phyloP scores from a whole-genome alignment of 2,329 filamentous ascomycete genomes.

The Fusarium incarnatum region DNA sequence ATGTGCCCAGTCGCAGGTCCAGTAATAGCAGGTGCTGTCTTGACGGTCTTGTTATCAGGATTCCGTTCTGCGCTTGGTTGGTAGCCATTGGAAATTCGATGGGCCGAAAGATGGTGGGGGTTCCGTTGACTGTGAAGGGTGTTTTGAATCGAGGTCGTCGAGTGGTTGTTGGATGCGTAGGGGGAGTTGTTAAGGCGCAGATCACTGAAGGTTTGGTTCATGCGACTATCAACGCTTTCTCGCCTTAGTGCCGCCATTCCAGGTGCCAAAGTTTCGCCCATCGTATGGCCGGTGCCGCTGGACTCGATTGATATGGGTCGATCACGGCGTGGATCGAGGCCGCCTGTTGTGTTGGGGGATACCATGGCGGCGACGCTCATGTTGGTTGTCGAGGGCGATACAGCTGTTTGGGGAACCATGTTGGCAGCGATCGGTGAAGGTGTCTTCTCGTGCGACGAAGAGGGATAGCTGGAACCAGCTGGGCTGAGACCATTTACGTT shows the following conservation, averaged over 20 bases:
- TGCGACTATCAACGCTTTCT: constrained; percentile 83
- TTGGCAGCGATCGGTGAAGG: constrained; percentile 69
- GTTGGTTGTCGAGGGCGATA: constrained; percentile 67
- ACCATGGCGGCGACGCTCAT: constrained; percentile 77
- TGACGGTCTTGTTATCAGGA: constrained; percentile 66
- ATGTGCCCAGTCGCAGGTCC: constrained; percentile 74
- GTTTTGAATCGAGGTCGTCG: constrained; percentile 79
- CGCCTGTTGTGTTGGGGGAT: constrained; percentile 66
- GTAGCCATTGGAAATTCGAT: constrained; percentile 74
- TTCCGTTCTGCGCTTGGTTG: constrained; percentile 70
- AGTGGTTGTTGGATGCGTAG: constrained; percentile 81
- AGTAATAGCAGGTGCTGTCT: constrained; percentile 81
- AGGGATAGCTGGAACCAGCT: constrained; percentile 61
- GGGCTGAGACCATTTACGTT: constrained; percentile 55
- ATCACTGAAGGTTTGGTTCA: constrained; percentile 77
- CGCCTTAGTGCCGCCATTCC: constrained; percentile 66
- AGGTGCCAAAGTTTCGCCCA: constrained; percentile 53
- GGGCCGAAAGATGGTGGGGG: constrained; percentile 65
- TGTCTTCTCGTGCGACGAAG: constrained; percentile 67
- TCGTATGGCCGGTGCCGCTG: constrained; percentile 45
- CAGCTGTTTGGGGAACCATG: constrained; percentile 63
- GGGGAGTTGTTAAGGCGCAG: constrained; percentile 75
- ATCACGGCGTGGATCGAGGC: constrained; percentile 57
- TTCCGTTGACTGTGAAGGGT: constrained; percentile 75
- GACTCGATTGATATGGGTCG: constrained; percentile 55